A percentile compares a stretch with the other conserved stretches of the same genome.
Conservation (phyloP, 306 rosid species). For the Psophocarpus tetragonolobus region DNA sequence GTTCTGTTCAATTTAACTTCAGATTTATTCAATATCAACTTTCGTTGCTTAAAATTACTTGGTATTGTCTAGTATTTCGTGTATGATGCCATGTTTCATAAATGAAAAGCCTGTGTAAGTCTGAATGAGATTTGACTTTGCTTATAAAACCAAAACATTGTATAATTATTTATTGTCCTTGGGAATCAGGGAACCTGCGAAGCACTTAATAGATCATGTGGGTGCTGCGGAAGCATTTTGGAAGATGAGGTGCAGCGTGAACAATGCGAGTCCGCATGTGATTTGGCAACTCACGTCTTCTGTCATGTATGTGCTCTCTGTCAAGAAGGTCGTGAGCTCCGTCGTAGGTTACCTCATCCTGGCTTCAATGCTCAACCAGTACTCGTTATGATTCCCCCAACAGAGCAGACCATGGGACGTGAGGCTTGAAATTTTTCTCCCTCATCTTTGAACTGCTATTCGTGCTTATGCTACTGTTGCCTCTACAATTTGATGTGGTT, state of each 20-base stretch:
- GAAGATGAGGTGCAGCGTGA: conserved; percentile 74
- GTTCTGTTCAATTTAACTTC: conserved; percentile 26
- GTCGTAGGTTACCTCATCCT: conserved; percentile 86
- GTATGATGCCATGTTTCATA: neutral
- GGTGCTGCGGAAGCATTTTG: conserved; percentile 75
- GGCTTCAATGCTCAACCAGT: conserved; percentile 80
- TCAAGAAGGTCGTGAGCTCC: conserved; percentile 98
- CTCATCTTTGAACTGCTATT: conserved; percentile 10
- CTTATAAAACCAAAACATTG: neutral
- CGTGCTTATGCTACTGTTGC: conserved; percentile 28
- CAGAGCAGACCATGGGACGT: conserved; percentile 84
- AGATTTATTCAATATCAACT: neutral
- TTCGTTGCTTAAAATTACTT: conserved; percentile 20
- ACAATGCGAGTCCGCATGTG: conserved; percentile 76
- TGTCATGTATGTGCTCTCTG: conserved; percentile 92
- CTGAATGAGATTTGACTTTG: conserved; percentile 4
- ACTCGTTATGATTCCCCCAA: conserved; percentile 89
- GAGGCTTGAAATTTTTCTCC: conserved; percentile 43
- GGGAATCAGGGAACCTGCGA: conserved; percentile 76
- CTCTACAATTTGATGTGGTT: conserved; percentile 14
- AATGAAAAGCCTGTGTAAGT: conserved; percentile 13
- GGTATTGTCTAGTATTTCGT: neutral
- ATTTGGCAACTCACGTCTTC: conserved; percentile 78
- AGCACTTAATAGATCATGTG: conserved; percentile 75
- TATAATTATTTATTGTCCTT: conserved; percentile 18